A percentile compares a stretch with the other conserved stretches of the same genome.
phyloP scores from a whole-genome alignment of 2,329 filamentous ascomycete species.

The Malbranchea zuffiana region DNA sequence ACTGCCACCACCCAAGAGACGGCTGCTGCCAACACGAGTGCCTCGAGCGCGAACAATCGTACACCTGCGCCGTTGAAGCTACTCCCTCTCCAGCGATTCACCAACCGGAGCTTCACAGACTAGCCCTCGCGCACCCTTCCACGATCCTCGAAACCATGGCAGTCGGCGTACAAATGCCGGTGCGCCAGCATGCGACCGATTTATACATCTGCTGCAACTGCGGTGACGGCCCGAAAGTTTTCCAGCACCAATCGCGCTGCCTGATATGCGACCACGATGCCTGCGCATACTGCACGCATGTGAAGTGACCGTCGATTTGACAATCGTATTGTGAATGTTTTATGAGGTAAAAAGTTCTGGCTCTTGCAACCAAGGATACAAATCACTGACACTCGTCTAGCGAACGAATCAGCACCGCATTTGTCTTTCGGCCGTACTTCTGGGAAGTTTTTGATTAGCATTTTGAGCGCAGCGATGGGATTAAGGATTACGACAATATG shows the following conservation, averaged over 20 bases:
- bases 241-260: slow-evolving; percentile 24
- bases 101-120: slow-evolving; percentile 1
- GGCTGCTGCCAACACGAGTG: slow-evolving; percentile 18
- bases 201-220: slow-evolving; percentile 33
- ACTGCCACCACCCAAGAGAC: slow-evolving; percentile 17
- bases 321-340: too few species aligned
- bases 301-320: too few species aligned
- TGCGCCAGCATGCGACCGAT: slow-evolving; percentile 15
- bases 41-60: slow-evolving; percentile 11
- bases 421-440: too few species aligned
- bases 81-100: background rate
- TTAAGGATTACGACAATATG: too few species aligned
- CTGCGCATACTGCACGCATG: slow-evolving; percentile 22
- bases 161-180: background rate
- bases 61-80: background rate
- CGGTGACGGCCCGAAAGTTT: slow-evolving; percentile 31
- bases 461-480: too few species aligned
- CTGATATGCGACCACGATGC: slow-evolving; percentile 24
- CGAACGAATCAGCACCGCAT: too few species aligned
- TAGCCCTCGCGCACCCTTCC: background rate
- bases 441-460: too few species aligned
- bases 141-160: background rate
- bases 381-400: too few species aligned
- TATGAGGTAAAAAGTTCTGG: too few species aligned
- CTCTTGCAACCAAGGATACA: too few species aligned